Evolutionary conservation across 768 basidiomycete species (phyloP), one percentile per base, ranked within the genome.

Genomic region (Termitomyces sp.): DNA sequence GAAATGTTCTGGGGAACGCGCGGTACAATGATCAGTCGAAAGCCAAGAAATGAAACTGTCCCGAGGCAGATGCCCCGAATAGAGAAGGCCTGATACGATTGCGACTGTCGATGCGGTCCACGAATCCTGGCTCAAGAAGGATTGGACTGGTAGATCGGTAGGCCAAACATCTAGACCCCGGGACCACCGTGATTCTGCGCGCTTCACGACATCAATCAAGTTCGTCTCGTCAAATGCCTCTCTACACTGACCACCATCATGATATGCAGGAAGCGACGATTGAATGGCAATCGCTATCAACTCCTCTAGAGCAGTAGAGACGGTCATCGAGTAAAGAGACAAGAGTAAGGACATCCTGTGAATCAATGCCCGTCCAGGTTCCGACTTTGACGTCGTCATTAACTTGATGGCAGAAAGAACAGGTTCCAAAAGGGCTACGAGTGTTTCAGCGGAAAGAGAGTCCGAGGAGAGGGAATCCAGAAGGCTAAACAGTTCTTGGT

Each of bases 381-480:
- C 68, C 32, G 64, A 59, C 32, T 74, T 67, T 45, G 65, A 68
- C 15, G 63, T 58, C 2, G 63, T 60, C 36, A 61, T 49, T 14
- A 34, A 38, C 20, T 68, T 69, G 15, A 83, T 61, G 5, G 76
- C 71, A 14, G 62, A 62, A 15, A 86, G 68, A 42, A 83, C 64
- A n/a, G 68, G 68, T 9, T 77, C 72, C 36, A 83, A 62, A 1
- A 80, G 49, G 15, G 68, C 67, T 32, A 38, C 17, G 65, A 58
- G 25, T 60, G 25, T 25, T 45, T 60, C 51, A 6, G 55, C 48
- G 20, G 66, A 65, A 53, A 81, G 63, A 5, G 72, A 59, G 63
- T 83, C 80, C 5, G 89, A 66, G 5, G 83, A 17, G 25, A 81
- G 63, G 7, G 72, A 60, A 64, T 84, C 81, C 11, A 91, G 66